Evolutionary conservation across 768 basidiomycete species (phyloP), one percentile per base, ranked within the genome.

Genomic region (Podaxis mareebaensis): DNA sequence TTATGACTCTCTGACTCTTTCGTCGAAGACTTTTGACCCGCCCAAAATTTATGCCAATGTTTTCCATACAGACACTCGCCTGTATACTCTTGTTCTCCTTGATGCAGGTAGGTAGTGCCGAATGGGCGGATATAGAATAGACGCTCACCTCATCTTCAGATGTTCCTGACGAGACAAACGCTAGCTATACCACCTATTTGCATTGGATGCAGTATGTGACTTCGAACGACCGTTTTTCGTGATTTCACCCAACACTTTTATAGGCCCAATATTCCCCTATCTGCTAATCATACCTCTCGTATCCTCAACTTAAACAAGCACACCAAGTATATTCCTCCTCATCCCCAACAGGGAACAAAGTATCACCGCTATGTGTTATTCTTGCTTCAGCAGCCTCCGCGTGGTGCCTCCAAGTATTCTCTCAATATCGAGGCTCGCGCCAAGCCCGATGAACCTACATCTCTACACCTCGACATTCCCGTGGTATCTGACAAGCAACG

Each of bases 291-390:
- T 68, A 74, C 77, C 68, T 60, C 70, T 67, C 78, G 78, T 53
- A 73, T 85, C 57, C 67, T 75, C 3, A 69, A 79, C 40, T 69
- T 81, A 58, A 78, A 84, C 65, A 74, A 79, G 1, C 90, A 92
- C 72, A 91, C 90, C 5, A 76, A 78, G 26, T 98, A 96, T 74
- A 79, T 96, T 66, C 92, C 96, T 4, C 97, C 96, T 3, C 95
- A 97, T 67, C 96, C 96, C 3, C 91, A 94, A 72, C 84, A 84
- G 40, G 95, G 95, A 55, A 90, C 95, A 11, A 86, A 87, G 0
- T 95, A 93, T 75, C 96, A 99, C 76, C 93, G 96, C 65, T 97
- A 96, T 74, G 84, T 87, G 8, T 67, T 90, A 49, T 78, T 96
- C 30, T 78, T 96, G 30, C 81, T 96, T 53, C 88, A 86, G 10